phyloP scores from a whole-genome alignment of 192 early-diverging fungal species.

The Gamsiella multidivaricata region DNA sequence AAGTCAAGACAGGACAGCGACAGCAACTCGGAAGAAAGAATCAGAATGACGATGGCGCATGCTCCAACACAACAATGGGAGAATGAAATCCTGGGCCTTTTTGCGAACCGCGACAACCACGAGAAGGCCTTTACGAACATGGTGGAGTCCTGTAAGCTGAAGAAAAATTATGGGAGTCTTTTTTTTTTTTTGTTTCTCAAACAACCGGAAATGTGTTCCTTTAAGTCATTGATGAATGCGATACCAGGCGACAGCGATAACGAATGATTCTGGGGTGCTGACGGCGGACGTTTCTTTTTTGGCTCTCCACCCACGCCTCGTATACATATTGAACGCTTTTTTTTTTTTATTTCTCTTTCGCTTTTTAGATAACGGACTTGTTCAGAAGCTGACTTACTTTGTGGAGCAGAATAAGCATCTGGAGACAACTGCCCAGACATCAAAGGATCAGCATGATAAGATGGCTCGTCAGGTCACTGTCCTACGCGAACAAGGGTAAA shows the following conservation, averaged over 20 bases:
- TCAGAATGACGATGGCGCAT: conserved; percentile 28
- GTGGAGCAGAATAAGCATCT: conserved; percentile 56
- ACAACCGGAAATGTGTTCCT: no score
- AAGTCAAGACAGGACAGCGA: no score
- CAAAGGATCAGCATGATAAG: conserved; percentile 49
- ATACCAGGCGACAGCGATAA: no score
- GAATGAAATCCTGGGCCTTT: conserved; percentile 52
- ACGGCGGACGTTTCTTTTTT: no score
- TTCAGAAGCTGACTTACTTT: conserved; percentile 53
- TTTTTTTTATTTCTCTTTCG: no score
- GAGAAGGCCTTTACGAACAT: conserved; percentile 61
- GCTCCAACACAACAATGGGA: conserved; percentile 48
- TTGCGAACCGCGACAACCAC: conserved; percentile 55
- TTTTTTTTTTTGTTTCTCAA: background rate
- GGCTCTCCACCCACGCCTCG: no score
- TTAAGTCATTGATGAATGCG: no score
- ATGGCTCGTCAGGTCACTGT: conserved; percentile 52
- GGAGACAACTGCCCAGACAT: conserved; percentile 31
- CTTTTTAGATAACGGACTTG: conserved; percentile 57
- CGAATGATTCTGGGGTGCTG: no score
- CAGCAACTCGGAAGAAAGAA: no score
- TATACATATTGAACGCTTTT: no score
- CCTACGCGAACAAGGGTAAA: conserved; percentile 58
- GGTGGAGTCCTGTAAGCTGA: conserved; percentile 61
- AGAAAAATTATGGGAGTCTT: background rate